Percentiles rank a stretch among this genome's conserved stretches.
Conservation (phyloP, 768 basidiomycete genomes). For the Leccinum arenicola region DNA sequence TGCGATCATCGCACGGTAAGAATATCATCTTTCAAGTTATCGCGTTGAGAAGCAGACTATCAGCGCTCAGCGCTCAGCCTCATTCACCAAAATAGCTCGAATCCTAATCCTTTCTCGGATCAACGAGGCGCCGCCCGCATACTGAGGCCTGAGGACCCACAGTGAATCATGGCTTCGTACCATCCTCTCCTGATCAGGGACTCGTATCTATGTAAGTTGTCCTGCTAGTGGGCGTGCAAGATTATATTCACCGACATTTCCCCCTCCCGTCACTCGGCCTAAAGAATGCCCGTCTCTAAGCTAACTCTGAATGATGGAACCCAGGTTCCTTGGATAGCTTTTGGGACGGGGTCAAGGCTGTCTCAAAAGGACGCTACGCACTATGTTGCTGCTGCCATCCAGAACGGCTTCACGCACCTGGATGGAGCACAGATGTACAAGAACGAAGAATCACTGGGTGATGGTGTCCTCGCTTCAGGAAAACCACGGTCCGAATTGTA, state of each 20-base stretch:
- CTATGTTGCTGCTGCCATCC: constrained; percentile 46
- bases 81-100: too few species aligned
- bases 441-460: constrained; percentile 54
- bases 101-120: too few species aligned
- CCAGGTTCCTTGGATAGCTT: constrained; percentile 53
- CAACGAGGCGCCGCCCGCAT: too few species aligned
- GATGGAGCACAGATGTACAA: constrained; percentile 59
- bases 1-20: too few species aligned
- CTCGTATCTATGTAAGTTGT: constrained; percentile 8
- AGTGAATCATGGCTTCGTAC: neutral
- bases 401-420: constrained; percentile 56
- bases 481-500: constrained; percentile 55
- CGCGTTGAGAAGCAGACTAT: too few species aligned
- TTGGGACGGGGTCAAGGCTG: constrained; percentile 60
- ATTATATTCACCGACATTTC: constrained; percentile 4
- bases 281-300: constrained; percentile 27
- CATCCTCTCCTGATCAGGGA: neutral
- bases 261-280: neutral
- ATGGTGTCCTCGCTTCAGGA: constrained; percentile 47
- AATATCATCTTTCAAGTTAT: too few species aligned
- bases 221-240: too few species aligned
- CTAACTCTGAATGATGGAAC: constrained; percentile 55
- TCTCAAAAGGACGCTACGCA: constrained; percentile 41
- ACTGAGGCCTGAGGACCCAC: too few species aligned
- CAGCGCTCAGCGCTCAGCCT: too few species aligned